Evolutionary conservation across 352 stramenopile species (phyloP).

Genomic region (Pythium diclinum): DNA sequence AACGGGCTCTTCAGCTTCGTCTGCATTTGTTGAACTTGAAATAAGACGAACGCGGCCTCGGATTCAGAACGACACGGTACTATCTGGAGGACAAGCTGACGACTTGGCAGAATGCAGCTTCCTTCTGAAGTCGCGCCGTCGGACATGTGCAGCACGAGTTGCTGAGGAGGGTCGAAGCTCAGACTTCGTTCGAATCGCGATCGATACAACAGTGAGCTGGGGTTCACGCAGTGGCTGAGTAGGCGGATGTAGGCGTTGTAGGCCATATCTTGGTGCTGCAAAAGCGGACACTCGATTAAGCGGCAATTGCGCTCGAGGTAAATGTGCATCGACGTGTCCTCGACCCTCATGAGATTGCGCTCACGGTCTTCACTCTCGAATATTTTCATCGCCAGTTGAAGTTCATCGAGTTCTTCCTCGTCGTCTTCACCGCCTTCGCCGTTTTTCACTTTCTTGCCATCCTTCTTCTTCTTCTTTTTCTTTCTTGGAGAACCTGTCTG

Average conservation of each 20-base stretch:
- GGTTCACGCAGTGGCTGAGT: constrained; percentile 51
- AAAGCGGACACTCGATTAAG: constrained; percentile 35
- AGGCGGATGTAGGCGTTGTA: constrained; percentile 48
- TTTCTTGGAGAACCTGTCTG: constrained; percentile 24
- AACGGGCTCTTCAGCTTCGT: constrained; percentile 42
- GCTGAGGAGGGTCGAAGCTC: constrained; percentile 33
- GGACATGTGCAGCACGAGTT: constrained; percentile 35
- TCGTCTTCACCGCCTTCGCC: background rate
- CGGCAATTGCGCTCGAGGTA: constrained; percentile 46
- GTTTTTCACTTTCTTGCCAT: constrained; percentile 2
- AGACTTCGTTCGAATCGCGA: constrained; percentile 53
- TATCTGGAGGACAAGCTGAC: constrained; percentile 38
- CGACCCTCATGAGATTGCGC: constrained; percentile 36
- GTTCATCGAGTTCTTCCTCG: constrained; percentile 17
- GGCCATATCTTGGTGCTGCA: constrained; percentile 48
- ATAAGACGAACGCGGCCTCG: constrained; percentile 36
- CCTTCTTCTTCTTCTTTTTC: constrained; percentile 24
- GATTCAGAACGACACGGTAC: constrained; percentile 42
- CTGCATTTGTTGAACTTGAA: constrained; percentile 36
- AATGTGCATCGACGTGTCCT: constrained; percentile 49
- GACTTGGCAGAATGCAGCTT: background rate
- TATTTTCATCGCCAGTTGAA: constrained; percentile 29
- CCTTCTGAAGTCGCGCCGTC: constrained; percentile 23
- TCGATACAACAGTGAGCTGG: constrained; percentile 40
- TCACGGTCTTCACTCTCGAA: constrained; percentile 51